Conservation (phyloP, 2,329 filamentous ascomycete species). For the Ilyonectria mors-panacis region DNA sequence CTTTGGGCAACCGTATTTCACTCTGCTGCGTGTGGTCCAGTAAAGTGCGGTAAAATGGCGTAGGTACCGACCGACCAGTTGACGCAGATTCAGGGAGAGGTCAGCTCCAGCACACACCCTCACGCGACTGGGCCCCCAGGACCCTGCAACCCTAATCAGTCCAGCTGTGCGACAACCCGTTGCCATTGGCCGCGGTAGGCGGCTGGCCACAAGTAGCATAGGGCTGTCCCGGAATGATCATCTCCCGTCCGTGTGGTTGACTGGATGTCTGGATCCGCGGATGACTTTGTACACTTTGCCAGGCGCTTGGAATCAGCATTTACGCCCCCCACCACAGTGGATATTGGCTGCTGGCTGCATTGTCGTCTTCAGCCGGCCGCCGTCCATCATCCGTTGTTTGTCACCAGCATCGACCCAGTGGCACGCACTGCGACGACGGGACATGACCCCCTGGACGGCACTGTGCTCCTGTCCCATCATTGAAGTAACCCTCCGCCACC, state of each 20-base stretch:
- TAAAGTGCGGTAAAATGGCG: not conserved
- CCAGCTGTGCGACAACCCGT: constrained; percentile 19
- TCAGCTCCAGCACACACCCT: constrained; percentile 17
- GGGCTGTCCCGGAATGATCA: constrained; percentile 19
- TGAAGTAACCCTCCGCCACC: not conserved
- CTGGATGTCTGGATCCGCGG: not conserved
- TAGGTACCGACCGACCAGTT: not conserved
- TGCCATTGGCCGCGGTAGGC: constrained; percentile 13
- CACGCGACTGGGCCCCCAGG: constrained; percentile 12
- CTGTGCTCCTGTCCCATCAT: not conserved
- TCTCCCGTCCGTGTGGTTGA: constrained; percentile 4
- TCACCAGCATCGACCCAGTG: not conserved
- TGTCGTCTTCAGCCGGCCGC: not conserved
- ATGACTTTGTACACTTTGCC: constrained; percentile 1
- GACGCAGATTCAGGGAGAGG: constrained; percentile 1
- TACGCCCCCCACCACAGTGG: not conserved
- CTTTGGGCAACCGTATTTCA: no score
- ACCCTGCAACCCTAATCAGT: constrained; percentile 24
- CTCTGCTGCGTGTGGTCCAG: not conserved
- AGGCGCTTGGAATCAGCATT: not conserved
- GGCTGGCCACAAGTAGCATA: constrained; percentile 12
- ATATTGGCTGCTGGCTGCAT: not conserved
- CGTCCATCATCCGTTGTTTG: not conserved
- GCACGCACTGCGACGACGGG: no score
- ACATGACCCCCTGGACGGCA: not conserved